Percentiles rank a stretch among this genome's conserved stretches.
Evolutionary conservation across 148 eudicot genomes (phyloP).

Genomic region (Linanthus parryae): DNA sequence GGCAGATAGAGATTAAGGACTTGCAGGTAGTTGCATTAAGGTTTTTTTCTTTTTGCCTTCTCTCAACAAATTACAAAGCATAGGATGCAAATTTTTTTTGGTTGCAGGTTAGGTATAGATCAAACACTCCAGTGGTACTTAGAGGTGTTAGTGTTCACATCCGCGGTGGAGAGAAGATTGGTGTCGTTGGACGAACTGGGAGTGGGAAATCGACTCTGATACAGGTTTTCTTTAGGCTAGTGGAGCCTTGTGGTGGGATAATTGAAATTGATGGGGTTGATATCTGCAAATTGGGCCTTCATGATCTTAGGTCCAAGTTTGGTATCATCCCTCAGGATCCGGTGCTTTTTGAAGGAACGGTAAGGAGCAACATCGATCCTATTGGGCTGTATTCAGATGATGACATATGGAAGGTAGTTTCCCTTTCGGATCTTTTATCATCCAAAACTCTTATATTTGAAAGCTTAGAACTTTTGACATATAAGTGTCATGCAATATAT

Average conservation of each 20-base stretch:
- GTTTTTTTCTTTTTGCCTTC: background rate
- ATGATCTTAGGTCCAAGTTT: conserved; percentile 45
- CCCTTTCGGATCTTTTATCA: no score
- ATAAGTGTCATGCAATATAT: no score
- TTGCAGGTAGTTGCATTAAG: conserved; percentile 30
- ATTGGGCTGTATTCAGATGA: conserved; percentile 36
- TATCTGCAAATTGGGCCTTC: conserved; percentile 39
- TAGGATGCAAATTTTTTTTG: background rate
- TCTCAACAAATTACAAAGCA: no score
- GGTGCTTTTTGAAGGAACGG: conserved; percentile 43
- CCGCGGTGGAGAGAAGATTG: conserved; percentile 46
- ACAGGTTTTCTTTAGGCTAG: conserved; percentile 40
- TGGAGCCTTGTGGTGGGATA: conserved; percentile 36
- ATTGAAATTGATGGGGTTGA: conserved; percentile 40
- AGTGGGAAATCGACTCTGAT: conserved; percentile 51
- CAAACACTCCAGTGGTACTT: conserved; percentile 38
- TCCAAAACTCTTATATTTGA: no score
- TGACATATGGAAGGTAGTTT: conserved; percentile 44
- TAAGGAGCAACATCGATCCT: conserved; percentile 52
- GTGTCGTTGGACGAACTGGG: conserved; percentile 56
- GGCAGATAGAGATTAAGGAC: conserved; percentile 29
- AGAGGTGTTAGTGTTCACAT: conserved; percentile 32
- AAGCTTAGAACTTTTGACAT: no score
- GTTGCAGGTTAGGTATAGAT: conserved; percentile 37
- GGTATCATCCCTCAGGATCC: conserved; percentile 60